A percentile compares a stretch with the other conserved stretches of the same genome.
Evolutionary conservation across 2,329 filamentous ascomycete species (phyloP).

Genomic region (Paecilomyces dactylethromorphus): DNA sequence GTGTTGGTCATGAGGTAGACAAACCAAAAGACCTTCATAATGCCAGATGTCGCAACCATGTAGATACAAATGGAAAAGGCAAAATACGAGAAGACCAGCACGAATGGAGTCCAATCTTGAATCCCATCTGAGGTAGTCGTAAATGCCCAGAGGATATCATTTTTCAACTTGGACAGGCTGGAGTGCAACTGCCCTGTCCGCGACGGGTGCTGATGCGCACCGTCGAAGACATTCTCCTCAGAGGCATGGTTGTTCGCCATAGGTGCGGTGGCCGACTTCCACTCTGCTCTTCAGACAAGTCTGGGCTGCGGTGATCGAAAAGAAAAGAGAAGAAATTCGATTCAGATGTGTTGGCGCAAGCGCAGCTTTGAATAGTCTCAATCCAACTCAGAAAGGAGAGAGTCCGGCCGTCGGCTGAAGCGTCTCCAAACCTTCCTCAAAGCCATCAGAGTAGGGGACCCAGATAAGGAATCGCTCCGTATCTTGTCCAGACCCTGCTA

Average conservation of each 20-base stretch:
- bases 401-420: not conserved
- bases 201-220: not conserved
- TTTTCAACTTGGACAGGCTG: constrained; percentile 4
- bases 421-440: not conserved
- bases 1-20: constrained; percentile 39
- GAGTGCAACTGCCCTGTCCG: constrained; percentile 2
- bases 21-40: constrained; percentile 39
- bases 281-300: not conserved
- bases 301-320: not conserved
- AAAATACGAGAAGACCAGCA: constrained; percentile 36
- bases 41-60: constrained; percentile 29
- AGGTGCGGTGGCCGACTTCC: not conserved
- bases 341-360: not conserved
- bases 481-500: not conserved
- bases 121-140: constrained; percentile 5
- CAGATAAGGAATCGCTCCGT: not conserved
- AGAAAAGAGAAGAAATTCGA: not conserved
- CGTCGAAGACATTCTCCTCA: not conserved
- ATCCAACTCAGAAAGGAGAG: not conserved
- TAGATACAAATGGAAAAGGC: constrained; percentile 36
- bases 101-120: constrained; percentile 37
- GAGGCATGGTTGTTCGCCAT: not conserved
- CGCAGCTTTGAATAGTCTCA: not conserved
- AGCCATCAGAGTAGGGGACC: not conserved
- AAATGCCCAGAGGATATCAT: constrained; percentile 5